These are phyloP conservation scores for Aspergillus tubingensis DNA, from an alignment of 2,329 filamentous ascomycete genomes.

Conservation along the genomic window DNA sequence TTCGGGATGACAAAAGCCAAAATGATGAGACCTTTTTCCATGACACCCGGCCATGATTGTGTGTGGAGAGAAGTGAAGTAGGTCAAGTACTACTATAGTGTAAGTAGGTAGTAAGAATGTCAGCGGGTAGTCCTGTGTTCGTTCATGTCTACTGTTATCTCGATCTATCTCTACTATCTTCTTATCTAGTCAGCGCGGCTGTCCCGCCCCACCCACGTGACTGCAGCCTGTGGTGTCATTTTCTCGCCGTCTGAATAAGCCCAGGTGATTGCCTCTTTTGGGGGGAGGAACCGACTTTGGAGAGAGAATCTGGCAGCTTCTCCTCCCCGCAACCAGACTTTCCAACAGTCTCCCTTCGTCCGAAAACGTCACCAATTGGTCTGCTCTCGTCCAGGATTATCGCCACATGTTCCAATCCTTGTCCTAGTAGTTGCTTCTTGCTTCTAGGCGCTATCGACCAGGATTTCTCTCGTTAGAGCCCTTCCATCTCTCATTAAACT, in stretches of 20 bases:
- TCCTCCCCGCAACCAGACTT: conserved; percentile 2
- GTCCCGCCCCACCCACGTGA: background rate
- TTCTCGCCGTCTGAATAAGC: background rate
- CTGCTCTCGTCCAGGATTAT: background rate
- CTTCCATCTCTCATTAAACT: background rate
- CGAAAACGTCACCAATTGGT: conserved; percentile 31
- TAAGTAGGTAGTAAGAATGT: background rate
- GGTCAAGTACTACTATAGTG: background rate
- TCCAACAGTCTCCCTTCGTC: conserved; percentile 29
- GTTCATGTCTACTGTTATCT: too few species aligned
- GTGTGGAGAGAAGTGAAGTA: background rate
- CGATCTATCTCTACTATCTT: background rate
- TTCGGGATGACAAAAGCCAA: background rate
- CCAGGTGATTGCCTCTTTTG: background rate
- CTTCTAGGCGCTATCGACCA: background rate
- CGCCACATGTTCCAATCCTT: background rate
- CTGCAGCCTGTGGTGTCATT: background rate
- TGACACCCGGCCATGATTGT: background rate
- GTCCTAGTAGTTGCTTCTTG: background rate
- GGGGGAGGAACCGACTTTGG: background rate
- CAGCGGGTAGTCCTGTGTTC: background rate
- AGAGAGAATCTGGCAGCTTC: background rate
- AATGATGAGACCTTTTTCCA: conserved; percentile 5
- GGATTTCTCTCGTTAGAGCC: background rate
- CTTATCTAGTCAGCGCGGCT: background rate